A percentile compares a stretch with the other conserved stretches of the same genome.
phyloP scores from a whole-genome alignment of 805 yeast genomes.

The Millerozyma acaciae region DNA sequence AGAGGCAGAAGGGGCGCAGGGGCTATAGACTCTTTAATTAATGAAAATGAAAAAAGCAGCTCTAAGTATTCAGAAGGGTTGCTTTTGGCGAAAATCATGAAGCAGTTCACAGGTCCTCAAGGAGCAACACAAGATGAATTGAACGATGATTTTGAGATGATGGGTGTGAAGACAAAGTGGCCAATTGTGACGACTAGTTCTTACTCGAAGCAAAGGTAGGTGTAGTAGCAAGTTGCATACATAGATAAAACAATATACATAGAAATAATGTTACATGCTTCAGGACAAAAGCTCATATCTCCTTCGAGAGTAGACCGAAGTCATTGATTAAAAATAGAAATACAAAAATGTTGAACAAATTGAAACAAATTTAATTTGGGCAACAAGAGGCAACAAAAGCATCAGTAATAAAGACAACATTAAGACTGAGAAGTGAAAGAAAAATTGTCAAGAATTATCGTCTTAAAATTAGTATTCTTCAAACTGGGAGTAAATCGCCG shows the following conservation, averaged over 20 bases:
- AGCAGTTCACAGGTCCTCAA: conserved; percentile 39
- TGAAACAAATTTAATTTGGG: too few relatives aligned
- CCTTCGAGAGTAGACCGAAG: too few relatives aligned
- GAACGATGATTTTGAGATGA: conserved; percentile 29
- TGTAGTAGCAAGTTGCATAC: background rate
- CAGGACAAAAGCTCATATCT: too few relatives aligned
- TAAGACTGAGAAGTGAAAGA: conserved; percentile 1
- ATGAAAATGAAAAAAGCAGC: conserved; percentile 11
- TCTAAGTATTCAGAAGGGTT: conserved; percentile 30
- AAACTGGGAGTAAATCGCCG: conserved; percentile 51
- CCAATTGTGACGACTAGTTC: conserved; percentile 14
- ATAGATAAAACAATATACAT: too few relatives aligned
- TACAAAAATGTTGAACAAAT: background rate
- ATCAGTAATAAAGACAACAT: background rate
- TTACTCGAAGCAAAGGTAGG: background rate
- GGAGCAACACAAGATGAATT: conserved; percentile 32
- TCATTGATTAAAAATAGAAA: too few relatives aligned
- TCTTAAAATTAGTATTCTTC: conserved; percentile 32
- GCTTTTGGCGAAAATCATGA: conserved; percentile 39
- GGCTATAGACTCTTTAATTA: conserved; percentile 4
- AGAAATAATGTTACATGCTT: conserved; percentile 6
- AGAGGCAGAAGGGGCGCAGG: conserved; percentile 36
- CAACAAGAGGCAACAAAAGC: too few relatives aligned
- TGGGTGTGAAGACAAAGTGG: conserved; percentile 37
- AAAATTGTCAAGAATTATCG: conserved; percentile 1